phyloP scores from a whole-genome alignment of 345 rosid species.

The Populus tremula region DNA sequence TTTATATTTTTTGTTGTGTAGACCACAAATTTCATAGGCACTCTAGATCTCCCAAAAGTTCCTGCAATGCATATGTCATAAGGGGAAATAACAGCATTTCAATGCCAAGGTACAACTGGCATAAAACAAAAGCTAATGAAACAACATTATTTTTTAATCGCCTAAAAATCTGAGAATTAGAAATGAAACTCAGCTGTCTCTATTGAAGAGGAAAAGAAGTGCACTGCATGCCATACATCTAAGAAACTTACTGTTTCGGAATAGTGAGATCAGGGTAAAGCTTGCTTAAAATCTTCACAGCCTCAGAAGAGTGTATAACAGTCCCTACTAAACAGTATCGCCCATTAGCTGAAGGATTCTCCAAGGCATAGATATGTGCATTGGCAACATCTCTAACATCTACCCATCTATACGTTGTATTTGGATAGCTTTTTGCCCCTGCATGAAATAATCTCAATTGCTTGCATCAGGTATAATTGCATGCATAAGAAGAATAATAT shows the following conservation, averaged over 20 bases:
- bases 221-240: neutral
- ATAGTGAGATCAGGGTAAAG: neutral
- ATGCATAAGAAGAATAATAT: neutral
- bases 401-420: neutral
- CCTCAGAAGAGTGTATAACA: conserved; percentile 5
- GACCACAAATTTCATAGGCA: too few relatives aligned
- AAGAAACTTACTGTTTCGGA: conserved; percentile 3
- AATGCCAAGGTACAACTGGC: too few relatives aligned
- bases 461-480: neutral
- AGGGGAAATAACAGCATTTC: too few relatives aligned
- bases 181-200: neutral
- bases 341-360: neutral
- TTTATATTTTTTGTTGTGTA: too few relatives aligned
- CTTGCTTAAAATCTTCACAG: neutral
- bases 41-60: too few relatives aligned
- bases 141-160: neutral
- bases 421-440: conserved; percentile 12
- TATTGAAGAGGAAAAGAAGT: neutral
- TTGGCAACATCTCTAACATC: conserved; percentile 17
- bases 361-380: conserved; percentile 10
- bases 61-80: too few relatives aligned
- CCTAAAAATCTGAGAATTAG: neutral
- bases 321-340: conserved; percentile 17
- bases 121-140: neutral
- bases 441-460: neutral